Conservation (phyloP, 2,329 filamentous ascomycete species). For the Penicillium sp. region DNA sequence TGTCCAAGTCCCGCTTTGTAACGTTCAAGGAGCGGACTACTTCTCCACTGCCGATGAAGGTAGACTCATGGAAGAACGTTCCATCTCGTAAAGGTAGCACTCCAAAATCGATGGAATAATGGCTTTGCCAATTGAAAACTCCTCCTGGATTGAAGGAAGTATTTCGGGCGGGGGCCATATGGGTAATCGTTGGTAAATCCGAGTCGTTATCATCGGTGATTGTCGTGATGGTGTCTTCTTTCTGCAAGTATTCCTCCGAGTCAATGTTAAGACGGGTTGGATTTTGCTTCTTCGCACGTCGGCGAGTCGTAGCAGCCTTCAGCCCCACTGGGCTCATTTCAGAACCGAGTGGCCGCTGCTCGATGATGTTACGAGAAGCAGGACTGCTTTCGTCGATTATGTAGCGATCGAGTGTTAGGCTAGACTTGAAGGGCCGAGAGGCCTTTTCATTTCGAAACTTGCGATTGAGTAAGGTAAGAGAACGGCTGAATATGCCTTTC, state of each 20-base stretch:
- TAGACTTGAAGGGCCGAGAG: constrained; percentile 15
- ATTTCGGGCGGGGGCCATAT: not conserved
- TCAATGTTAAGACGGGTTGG: constrained; percentile 45
- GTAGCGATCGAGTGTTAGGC: constrained; percentile 33
- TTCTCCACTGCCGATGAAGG: constrained; percentile 54
- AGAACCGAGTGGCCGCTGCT: not conserved
- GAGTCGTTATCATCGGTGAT: constrained; percentile 15
- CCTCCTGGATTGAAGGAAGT: constrained; percentile 32
- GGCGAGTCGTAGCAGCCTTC: constrained; percentile 12
- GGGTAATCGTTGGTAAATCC: constrained; percentile 3
- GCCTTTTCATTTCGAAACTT: constrained; percentile 21
- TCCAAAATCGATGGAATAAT: constrained; percentile 51
- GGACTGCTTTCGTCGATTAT: constrained; percentile 19
- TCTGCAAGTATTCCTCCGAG: constrained; percentile 30
- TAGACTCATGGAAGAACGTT: constrained; percentile 51
- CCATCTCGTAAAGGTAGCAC: constrained; percentile 45
- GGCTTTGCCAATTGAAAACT: constrained; percentile 44
- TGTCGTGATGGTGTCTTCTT: constrained; percentile 37
- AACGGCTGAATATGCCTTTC: constrained; percentile 25
- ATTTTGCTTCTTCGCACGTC: constrained; percentile 31
- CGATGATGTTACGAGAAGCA: not conserved
- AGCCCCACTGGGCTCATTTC: not conserved
- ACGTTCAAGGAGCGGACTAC: constrained; percentile 44
- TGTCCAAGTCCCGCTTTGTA: constrained; percentile 40
- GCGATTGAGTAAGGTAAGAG: constrained; percentile 29